A percentile compares a stretch with the other conserved stretches of the same genome.
Conservation (phyloP, 768 basidiomycete genomes). For the Asterophora parasitica region DNA sequence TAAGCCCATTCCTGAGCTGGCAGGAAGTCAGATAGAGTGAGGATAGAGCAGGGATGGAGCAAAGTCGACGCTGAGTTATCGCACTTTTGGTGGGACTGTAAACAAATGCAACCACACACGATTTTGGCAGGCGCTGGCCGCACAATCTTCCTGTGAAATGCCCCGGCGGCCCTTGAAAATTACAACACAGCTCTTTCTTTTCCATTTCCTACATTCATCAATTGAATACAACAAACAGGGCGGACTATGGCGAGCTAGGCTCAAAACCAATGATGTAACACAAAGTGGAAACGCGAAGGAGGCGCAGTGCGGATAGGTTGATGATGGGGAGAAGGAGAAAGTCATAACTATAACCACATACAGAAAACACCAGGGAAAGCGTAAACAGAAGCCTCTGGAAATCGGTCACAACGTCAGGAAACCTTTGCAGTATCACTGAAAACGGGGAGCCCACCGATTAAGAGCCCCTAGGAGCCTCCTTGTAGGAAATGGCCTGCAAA, state of each 20-base stretch:
- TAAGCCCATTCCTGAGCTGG: no score
- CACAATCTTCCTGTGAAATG: no score
- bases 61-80: no score
- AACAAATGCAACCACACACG: no score
- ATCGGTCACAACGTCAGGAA: background rate
- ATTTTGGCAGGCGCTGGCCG: no score
- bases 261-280: constrained; percentile 13
- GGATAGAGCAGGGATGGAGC: no score
- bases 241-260: constrained; percentile 13
- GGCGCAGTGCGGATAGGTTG: constrained; percentile 19
- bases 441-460: constrained; percentile 17
- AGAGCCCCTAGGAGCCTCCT: constrained; percentile 78
- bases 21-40: no score
- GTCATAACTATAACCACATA: constrained; percentile 20
- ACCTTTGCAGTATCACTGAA: background rate
- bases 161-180: no score
- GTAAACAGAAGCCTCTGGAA: constrained; percentile 7
- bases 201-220: constrained; percentile 22
- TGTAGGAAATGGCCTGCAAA: constrained; percentile 69
- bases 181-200: constrained; percentile 4
- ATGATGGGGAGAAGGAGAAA: constrained; percentile 18
- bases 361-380: constrained; percentile 9
- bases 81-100: no score
- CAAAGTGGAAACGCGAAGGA: constrained; percentile 5
- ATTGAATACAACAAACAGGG: constrained; percentile 20